These are phyloP conservation scores for Trifolium pratense DNA, from an alignment of 306 rosid species.

Conservation along the genomic window DNA sequence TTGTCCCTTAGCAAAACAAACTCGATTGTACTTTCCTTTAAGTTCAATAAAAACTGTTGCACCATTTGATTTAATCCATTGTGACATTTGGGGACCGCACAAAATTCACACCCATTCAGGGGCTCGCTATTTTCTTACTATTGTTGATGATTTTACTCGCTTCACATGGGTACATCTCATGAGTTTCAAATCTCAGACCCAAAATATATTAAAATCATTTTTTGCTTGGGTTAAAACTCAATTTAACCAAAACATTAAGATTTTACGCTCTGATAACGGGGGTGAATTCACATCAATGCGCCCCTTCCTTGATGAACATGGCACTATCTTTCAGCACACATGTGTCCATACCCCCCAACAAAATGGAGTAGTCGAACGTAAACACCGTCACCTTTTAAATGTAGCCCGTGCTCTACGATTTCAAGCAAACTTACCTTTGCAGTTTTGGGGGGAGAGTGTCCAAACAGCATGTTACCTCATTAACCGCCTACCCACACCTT, in stretches of 20 bases:
- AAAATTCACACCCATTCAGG: neutral
- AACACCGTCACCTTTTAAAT: constrained; percentile 2
- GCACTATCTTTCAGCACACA: neutral
- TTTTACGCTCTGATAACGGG: neutral
- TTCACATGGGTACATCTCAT: neutral
- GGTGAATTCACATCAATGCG: neutral
- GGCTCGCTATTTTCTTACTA: neutral
- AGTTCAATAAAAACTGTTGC: neutral
- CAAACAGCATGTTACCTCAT: no score
- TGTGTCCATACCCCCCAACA: constrained; percentile 13
- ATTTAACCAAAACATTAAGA: neutral
- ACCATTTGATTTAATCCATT: neutral
- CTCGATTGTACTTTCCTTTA: neutral
- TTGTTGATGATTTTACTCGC: neutral
- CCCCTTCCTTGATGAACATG: neutral
- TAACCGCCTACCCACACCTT: no score
- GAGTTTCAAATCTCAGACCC: neutral
- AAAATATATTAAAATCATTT: neutral
- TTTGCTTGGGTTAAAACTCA: neutral
- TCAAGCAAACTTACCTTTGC: neutral
- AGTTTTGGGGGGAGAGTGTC: constrained; percentile 1
- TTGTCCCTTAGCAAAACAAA: constrained; percentile 9
- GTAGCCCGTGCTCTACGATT: neutral
- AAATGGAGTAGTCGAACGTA: neutral
- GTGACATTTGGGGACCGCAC: neutral